Evolutionary conservation across 805 yeast species (phyloP), one percentile per base, ranked within the genome.

Genomic region (Sugiyamaella floridensis): DNA sequence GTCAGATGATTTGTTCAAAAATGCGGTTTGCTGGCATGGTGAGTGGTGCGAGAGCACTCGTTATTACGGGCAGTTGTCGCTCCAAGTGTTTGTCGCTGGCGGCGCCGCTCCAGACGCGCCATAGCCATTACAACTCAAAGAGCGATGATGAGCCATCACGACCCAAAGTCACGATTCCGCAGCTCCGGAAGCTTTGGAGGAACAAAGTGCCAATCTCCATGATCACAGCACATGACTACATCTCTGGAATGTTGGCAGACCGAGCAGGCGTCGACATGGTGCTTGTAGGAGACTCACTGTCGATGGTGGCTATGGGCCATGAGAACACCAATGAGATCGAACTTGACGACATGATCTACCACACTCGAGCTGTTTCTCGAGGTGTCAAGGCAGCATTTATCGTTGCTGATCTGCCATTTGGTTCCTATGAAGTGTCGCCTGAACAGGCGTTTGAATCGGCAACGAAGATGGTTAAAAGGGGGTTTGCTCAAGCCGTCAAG

Each of bases 141-240:
- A 7, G 53, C 14, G 53, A 44, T 11, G 53, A 47, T 4, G 47
- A 19, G 2, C 47, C 34, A 3, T 2, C 28, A 12, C 51, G 69
- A 19, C 55, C 64, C 5, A 71, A 71, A 50, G 69, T 67, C 28
- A 71, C 79, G 10, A 66, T 79, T 29, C 70, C 69, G 10, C 74
- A 71, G 53, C 64, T 80, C 11, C 64, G 67, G 5, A 60, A 64
- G 11, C 65, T 72, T 55, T 68, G 71, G 50, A 41, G 48, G 1
- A 49, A 61, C 3, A 64, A 68, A 1, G 61, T 60, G 2, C 82
- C 81, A 12, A 69, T 80, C 34, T 67, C 77, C 2, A 76, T 76
- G n/a, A 71, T 89, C n/a, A 92, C 99, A 0, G 95, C 96, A 0
- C 89, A 92, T 66, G 98, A 92, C 64, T 85, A 75, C 62, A 80